Evolutionary conservation across 2,329 filamentous ascomycete species (phyloP), one percentile per base, ranked within the genome.

Genomic region (Beauveria australis): DNA sequence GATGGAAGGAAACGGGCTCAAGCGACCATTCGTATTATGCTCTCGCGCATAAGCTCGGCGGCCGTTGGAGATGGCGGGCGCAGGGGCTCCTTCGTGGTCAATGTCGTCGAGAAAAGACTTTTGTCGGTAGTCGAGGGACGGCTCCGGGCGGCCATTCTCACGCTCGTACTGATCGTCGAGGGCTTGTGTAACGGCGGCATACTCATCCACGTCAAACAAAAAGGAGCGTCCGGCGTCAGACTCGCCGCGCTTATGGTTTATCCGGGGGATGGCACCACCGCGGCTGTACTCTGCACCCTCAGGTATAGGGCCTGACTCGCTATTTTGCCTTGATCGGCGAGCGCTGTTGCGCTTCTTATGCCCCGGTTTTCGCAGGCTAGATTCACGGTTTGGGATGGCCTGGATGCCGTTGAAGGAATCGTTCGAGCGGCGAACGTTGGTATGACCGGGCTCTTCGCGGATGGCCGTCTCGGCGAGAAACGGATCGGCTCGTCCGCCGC

Each of bases 71-170:
- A 91, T 80, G 1, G 86, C 80, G 0, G 89, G 88, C 19, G 84
- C 88, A 1, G 89, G 88, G 0, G 89, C 89, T 16, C 85, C 85
- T 19, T 89, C 86, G 24, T 89, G 83, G 2, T 76, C 69, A 37
- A 62, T 33, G 16, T 54, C 55, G 26, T 62, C 51, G n/a, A 57
- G 12, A 12, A 54, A 62, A n/a, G 43, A 54, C 5, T 44, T 18
- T 26, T 59, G 56, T 18, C 51, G 43, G 33, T 49, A 40, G 22
- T 43, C 49, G 12, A 16, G 18, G 5, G 70, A 71, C 12, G 74
- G 72, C 0, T 66, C 44, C 3, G 44, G 30, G 28, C 28, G 33
- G 53, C 61, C 61, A 24, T 64, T 62, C 14, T 66, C 64, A n/a
- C 64, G 63, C 24, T 62, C 54, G 10, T 74, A 70, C 19, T 76